Conservation (phyloP, 2,329 filamentous ascomycete genomes). For the Exophiala spinifera region DNA sequence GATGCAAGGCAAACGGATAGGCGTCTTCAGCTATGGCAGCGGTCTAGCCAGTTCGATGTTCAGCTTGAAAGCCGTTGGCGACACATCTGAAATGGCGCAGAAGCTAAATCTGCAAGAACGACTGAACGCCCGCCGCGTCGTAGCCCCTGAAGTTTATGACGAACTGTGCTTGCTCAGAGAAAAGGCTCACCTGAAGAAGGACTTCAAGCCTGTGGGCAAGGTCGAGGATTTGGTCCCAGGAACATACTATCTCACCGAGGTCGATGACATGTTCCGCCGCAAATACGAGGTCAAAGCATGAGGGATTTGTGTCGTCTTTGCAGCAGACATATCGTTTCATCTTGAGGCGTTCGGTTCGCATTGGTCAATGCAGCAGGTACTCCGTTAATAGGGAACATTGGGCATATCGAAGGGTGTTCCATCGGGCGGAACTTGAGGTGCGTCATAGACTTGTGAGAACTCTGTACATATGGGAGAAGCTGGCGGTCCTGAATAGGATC, state of each 20-base stretch:
- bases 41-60: slow-evolving; percentile 73
- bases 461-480: slow-evolving; percentile 23
- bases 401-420: slow-evolving; percentile 8
- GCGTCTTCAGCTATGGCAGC: slow-evolving; percentile 75
- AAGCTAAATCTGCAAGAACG: slow-evolving; percentile 67
- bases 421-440: slow-evolving; percentile 7
- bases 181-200: slow-evolving; percentile 78
- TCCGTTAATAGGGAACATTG: slow-evolving; percentile 7
- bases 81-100: slow-evolving; percentile 65
- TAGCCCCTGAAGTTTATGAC: slow-evolving; percentile 71
- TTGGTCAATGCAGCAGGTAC: slow-evolving; percentile 18
- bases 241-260: slow-evolving; percentile 74
- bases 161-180: slow-evolving; percentile 78
- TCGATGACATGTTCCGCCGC: slow-evolving; percentile 84
- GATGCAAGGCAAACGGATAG: slow-evolving; percentile 69
- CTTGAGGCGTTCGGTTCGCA: slow-evolving; percentile 16
- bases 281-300: slow-evolving; percentile 74
- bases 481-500: background rate
- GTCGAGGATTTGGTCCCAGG: slow-evolving; percentile 63
- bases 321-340: slow-evolving; percentile 21
- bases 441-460: slow-evolving; percentile 3
- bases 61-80: slow-evolving; percentile 64
- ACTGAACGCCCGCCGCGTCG: slow-evolving; percentile 62
- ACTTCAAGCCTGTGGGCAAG: slow-evolving; percentile 68
- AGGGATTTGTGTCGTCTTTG: slow-evolving; percentile 19